Base-by-base conservation (phyloP, 805 yeast species). In the Saccharomycopsis amapae region DNA sequence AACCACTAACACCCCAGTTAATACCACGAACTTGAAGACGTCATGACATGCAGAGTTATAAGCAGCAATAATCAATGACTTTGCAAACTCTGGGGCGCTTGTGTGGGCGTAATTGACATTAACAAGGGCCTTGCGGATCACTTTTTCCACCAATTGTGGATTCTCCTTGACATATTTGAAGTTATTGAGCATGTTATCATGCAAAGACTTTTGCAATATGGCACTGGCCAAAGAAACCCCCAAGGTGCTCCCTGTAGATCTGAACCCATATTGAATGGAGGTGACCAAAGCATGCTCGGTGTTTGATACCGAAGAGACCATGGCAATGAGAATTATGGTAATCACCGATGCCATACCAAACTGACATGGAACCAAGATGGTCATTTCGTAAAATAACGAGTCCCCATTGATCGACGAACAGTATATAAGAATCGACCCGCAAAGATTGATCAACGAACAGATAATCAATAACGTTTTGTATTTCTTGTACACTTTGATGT, bases 221-320 rank as follows among this genome's bases (percentile, higher is more conserved):
- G 84, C 79, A 3, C 82, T 75, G 0, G 81, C 82, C 37, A 79
- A 59, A 0, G 87, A 67, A 10, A 79, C 79, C 43, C 85, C 85
- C 22, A 78, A 60, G 0, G 84, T 78, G 1, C 85, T 76, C 0
- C 85, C 85, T 15, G 81, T 73, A 6, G 83, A 72, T 59, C 85
- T 69, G 58, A 79, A 79, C 1, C 82, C 73, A 54, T 79, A 79
- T 52, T 77, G 81, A 50, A 79, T 75, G 3, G 85, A 76, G 0
- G 85, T 79, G 1, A 81, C 76, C 23, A 82, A 69, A 2, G 85
- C 81, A 58, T 81, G 89, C 53, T 70, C 73, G 46, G 78, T 75
- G 32, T 68, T 61, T 2, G 87, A 86, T 7, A 79, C 88, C 1
- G 87, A 78, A 1, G 88, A 83, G 52, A 82, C 80, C 65, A 81